Percentiles rank a stretch among this genome's conserved stretches.
Evolutionary conservation across 345 rosid genomes (phyloP).

Genomic region (Gossypioides kirkii): DNA sequence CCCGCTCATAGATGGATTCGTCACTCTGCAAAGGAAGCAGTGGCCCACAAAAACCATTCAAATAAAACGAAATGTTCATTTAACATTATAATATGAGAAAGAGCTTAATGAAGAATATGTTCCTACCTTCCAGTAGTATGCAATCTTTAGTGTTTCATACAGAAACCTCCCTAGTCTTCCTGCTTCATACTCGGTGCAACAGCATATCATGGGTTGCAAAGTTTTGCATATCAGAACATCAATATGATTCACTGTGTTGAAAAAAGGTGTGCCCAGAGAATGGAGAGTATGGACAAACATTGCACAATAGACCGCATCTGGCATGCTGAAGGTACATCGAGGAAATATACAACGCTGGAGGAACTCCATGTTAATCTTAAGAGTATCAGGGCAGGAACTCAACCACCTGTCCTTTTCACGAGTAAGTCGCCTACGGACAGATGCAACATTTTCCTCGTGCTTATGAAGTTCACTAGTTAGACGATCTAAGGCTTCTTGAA

Average conservation of each 20-base stretch:
- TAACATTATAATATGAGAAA: conserved; percentile 29
- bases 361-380: conserved; percentile 99
- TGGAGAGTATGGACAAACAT: conserved; percentile 98
- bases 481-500: conserved; percentile 97
- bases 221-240: conserved; percentile 97
- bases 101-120: background rate
- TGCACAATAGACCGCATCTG: conserved; percentile 98
- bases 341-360: conserved; percentile 99
- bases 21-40: conserved; percentile 57
- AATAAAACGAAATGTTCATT: background rate
- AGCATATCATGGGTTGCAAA: conserved; percentile 99
- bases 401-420: conserved; percentile 95
- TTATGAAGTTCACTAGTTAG: conserved; percentile 69
- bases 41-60: conserved; percentile 13
- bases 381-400: conserved; percentile 95
- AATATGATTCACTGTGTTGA: conserved; percentile 97
- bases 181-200: conserved; percentile 98
- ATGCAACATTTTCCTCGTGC: conserved; percentile 94
- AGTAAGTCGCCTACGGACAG: conserved; percentile 83
- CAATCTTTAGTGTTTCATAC: conserved; percentile 90
- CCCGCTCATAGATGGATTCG: conserved; percentile 89
- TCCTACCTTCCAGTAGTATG: conserved; percentile 45
- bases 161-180: conserved; percentile 95
- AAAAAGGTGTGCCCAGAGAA: conserved; percentile 94
- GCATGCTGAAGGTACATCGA: conserved; percentile 99